phyloP scores from a whole-genome alignment of 2,329 filamentous ascomycete species.

The Paracoccidioides lutzii region DNA sequence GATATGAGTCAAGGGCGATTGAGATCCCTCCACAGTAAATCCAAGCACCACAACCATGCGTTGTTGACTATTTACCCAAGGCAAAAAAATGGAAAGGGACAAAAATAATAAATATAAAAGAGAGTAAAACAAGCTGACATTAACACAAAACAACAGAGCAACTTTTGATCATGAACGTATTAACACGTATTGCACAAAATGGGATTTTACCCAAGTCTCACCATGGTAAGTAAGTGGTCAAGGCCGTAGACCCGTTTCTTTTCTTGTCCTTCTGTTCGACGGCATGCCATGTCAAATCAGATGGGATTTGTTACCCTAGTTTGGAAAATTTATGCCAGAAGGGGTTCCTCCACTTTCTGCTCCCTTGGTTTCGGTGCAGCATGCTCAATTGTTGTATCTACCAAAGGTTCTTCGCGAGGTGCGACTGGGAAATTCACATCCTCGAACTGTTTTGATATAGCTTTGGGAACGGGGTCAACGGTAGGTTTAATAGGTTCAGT shows the following conservation, averaged over 20 bases:
- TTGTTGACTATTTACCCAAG: neutral
- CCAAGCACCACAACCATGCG: neutral
- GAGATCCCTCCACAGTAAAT: too few species aligned
- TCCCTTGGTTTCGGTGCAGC: neutral
- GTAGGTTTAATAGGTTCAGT: constrained; percentile 10
- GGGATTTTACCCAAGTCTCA: too few species aligned
- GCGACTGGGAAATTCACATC: neutral
- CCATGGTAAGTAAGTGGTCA: too few species aligned
- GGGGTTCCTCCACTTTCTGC: neutral
- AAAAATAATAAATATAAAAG: too few species aligned
- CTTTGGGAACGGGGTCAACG: constrained; percentile 13
- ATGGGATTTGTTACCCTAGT: neutral
- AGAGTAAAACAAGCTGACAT: too few species aligned
- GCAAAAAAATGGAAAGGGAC: neutral
- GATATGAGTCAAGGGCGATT: too few species aligned
- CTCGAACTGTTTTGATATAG: neutral
- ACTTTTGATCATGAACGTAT: constrained; percentile 1
- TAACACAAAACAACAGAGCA: neutral
- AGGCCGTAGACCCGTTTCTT: too few species aligned
- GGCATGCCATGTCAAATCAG: too few species aligned
- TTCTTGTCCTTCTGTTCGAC: too few species aligned
- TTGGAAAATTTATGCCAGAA: constrained; percentile 2
- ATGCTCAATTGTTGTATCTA: neutral
- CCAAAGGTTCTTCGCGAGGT: neutral
- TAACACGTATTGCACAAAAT: neutral